Conservation (phyloP, 208 protist species). For the Novymonas esmeraldas region DNA sequence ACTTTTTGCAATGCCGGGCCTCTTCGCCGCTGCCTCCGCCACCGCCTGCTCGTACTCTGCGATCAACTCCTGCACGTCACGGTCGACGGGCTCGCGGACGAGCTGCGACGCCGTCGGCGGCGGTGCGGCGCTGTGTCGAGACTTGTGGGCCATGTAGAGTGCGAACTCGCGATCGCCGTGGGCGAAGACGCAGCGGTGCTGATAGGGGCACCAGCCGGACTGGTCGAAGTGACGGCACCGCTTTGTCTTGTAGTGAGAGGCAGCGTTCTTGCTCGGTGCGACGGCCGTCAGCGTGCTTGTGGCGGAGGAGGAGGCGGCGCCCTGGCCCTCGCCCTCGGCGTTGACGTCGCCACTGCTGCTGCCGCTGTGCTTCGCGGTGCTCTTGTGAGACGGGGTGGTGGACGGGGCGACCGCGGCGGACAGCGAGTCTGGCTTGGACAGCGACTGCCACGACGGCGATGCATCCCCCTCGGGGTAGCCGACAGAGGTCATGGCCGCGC, state of each 20-base stretch:
- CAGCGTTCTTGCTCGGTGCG: constrained; percentile 20
- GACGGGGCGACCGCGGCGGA: background rate
- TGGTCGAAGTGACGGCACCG: constrained; percentile 33
- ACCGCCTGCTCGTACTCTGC: constrained; percentile 31
- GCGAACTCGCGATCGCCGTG: constrained; percentile 36
- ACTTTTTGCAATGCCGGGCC: too few species aligned
- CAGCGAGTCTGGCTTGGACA: constrained; percentile 1
- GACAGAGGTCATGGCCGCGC: constrained; percentile 7
- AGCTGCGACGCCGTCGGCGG: constrained; percentile 23
- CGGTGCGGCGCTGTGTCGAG: background rate
- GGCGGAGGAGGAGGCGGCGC: background rate
- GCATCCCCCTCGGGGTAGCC: constrained; percentile 2
- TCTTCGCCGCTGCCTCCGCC: constrained; percentile 21
- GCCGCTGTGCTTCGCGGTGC: background rate
- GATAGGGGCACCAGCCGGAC: constrained; percentile 33
- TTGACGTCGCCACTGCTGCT: constrained; percentile 3
- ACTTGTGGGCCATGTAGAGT: constrained; percentile 25
- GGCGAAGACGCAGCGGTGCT: constrained; percentile 37
- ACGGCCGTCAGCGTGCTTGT: background rate
- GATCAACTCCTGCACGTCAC: constrained; percentile 28
- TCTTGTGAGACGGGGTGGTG: background rate
- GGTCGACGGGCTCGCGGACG: constrained; percentile 24
- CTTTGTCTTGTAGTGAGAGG: constrained; percentile 39
- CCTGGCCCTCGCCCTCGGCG: too few species aligned
- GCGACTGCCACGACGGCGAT: background rate